Evolutionary conservation across 108 stramenopile genomes (phyloP).

Genomic region (Conticribra guillardii): DNA sequence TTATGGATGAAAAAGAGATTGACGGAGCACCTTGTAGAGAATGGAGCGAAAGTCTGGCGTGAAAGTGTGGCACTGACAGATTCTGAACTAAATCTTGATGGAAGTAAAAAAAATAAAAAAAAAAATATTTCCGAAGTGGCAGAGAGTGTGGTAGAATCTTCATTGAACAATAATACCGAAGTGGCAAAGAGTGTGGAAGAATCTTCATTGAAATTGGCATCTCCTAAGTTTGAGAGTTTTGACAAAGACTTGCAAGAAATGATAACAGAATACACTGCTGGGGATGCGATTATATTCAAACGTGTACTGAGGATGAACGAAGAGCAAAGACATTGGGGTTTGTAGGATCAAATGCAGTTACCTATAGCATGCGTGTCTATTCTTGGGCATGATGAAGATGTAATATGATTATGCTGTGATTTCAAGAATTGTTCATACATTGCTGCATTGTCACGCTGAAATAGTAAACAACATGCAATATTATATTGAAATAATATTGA

Average conservation of each 20-base stretch:
- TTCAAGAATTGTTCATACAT: too few species aligned
- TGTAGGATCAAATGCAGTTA: too few species aligned
- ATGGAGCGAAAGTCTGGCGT: background rate
- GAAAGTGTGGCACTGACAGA: background rate
- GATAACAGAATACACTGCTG: slow-evolving; percentile 20
- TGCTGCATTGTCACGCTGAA: too few species aligned
- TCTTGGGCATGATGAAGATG: too few species aligned
- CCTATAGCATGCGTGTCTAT: too few species aligned
- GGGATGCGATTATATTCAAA: slow-evolving; percentile 25
- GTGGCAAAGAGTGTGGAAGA: too few species aligned
- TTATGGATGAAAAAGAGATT: background rate
- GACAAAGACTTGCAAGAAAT: slow-evolving; percentile 28
- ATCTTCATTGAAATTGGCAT: slow-evolving; percentile 4
- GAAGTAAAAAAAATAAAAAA: background rate
- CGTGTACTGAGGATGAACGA: slow-evolving; percentile 26
- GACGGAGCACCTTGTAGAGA: background rate
- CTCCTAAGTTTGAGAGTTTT: slow-evolving; percentile 17
- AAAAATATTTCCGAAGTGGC: background rate
- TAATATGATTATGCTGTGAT: too few species aligned
- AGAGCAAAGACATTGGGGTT: slow-evolving; percentile 16
- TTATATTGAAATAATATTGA: too few species aligned
- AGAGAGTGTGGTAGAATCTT: too few species aligned
- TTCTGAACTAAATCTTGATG: background rate
- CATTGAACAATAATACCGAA: too few species aligned
- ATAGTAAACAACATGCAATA: too few species aligned